Conservation (phyloP, 225 moss, liverwort and hornwort species). For the Pseudoscleropodium purum region DNA sequence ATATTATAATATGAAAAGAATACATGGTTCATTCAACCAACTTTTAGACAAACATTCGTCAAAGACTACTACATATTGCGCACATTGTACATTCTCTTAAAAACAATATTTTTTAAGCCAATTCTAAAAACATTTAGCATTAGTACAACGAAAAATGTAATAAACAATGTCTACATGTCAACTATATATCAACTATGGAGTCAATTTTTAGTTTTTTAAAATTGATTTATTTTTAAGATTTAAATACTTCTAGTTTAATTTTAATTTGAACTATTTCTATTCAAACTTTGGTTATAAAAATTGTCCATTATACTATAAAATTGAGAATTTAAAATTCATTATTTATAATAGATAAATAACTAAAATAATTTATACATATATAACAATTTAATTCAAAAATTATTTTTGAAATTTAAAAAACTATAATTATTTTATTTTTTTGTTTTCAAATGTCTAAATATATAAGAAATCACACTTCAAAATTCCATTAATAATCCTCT, state of each 20-base stretch:
- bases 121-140: fast-evolving
- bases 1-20: neutral
- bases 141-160: neutral
- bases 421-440: fast-evolving
- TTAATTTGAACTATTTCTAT: neutral
- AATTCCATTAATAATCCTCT: neutral
- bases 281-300: neutral
- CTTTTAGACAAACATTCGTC: neutral
- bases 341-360: too few species aligned
- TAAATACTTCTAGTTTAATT: too few species aligned
- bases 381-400: neutral
- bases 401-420: neutral
- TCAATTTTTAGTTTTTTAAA: neutral
- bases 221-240: neutral
- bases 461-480: neutral
- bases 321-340: neutral
- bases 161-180: neutral
- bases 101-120: neutral
- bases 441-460: neutral
- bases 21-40: fast-evolving
- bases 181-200: neutral
- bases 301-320: too few species aligned
- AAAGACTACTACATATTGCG: neutral
- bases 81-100: neutral
- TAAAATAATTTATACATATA: too few species aligned